These are phyloP conservation scores for Penicillium chermesinum DNA, from an alignment of 495 filamentous ascomycete genomes.

Conservation along the genomic window DNA sequence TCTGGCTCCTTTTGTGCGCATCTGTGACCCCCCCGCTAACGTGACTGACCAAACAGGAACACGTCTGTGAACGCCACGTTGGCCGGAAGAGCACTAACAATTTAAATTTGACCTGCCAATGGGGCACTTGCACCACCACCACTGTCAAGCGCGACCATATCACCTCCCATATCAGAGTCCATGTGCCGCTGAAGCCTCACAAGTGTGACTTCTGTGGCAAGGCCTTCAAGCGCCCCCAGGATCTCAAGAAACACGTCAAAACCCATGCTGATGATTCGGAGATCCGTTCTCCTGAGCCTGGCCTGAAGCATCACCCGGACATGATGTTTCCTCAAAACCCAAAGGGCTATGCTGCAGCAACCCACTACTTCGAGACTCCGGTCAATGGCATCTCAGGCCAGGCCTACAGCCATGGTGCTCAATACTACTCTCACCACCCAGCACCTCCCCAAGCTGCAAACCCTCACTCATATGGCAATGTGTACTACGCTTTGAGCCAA, in stretches of 20 bases:
- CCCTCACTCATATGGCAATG: conserved; percentile 59
- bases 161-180: conserved; percentile 97
- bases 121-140: conserved; percentile 92
- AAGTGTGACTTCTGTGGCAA: conserved; percentile 98
- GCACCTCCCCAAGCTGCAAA: conserved; percentile 40
- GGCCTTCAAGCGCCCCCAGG: conserved; percentile 98
- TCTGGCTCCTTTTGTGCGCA: background rate
- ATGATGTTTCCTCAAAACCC: conserved; percentile 49
- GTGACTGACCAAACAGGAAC: conserved; percentile 57
- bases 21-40: too few relatives aligned
- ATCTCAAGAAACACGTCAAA: conserved; percentile 99
- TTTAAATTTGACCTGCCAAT: conserved; percentile 93
- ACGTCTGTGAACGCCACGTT: conserved; percentile 97
- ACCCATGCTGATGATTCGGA: conserved; percentile 99
- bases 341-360: conserved; percentile 38
- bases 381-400: conserved; percentile 36
- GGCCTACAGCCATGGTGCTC: conserved; percentile 42
- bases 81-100: conserved; percentile 99
- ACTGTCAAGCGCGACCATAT: conserved; percentile 99
- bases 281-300: conserved; percentile 67
- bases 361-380: conserved; percentile 43
- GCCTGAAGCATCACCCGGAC: conserved; percentile 39
- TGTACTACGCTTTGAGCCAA: conserved; percentile 64
- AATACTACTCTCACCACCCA: conserved; percentile 57
- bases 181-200: conserved; percentile 96